Evolutionary conservation across 441 rosid species (phyloP), one percentile per base, ranked within the genome.

Genomic region (Jatropha multifida): DNA sequence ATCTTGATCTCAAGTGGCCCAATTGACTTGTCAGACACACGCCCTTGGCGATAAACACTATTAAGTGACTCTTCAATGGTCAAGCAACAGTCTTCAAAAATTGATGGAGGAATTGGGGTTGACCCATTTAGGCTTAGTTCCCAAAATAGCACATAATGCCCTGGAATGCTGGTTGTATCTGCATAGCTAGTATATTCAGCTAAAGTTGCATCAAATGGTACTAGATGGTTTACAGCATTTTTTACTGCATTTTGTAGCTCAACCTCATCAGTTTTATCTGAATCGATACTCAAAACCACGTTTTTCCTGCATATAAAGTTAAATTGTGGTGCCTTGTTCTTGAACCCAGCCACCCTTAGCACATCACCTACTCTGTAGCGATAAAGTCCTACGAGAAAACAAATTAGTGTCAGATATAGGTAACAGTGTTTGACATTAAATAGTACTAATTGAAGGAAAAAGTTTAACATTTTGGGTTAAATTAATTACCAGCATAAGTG

Each of bases 281-380:
- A 75, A 67, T 89, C 92, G 71, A 89, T 86, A 84, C 91, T 88
- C 60, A 89, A 64, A 8, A 76, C 90, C 62, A 89, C 93, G 46
- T 88, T 89, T 76, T 86, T 88, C 64, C 93, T 79, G 78, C 93
- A 89, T 49, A 89, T 79, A 68, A 89, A 89, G 69, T 82, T 81
- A 86, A 89, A 89, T 42, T 86, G 93, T 2, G 91, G 93, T 13
- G 89, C 89, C 41, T 85, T 88, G 87, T 89, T 89, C 81, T 88
- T 88, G 86, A 89, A 89, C 74, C 91, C 91, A 4, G 84, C 82
- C 72, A 88, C 93, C 74, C 84, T 78, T 12, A 89, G 86, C 74
- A 89, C 81, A 76, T 89, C 93, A 32, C 93, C 93, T n/a, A 89
- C 90, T 74, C 89, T 80, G 52, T 90, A 90, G 23, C 94, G 86